phyloP scores from a whole-genome alignment of 257 asterid genomes.

The Solanum arcanum region DNA sequence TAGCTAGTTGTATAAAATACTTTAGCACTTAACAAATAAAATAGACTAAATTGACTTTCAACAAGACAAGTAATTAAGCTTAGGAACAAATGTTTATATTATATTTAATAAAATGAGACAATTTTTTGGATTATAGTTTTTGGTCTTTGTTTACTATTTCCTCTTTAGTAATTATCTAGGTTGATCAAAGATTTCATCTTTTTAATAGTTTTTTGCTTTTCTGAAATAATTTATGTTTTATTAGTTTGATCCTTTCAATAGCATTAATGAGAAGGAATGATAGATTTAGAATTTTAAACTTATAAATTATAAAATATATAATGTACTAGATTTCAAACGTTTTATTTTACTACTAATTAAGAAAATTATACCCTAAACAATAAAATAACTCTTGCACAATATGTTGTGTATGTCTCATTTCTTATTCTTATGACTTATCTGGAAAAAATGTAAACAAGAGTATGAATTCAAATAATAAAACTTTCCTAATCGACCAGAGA shows the following conservation, averaged over 20 bases:
- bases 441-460: background rate
- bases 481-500: background rate
- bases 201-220: background rate
- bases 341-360: background rate
- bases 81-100: background rate
- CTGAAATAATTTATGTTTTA: background rate
- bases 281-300: background rate
- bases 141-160: background rate
- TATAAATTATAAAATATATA: background rate
- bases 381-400: background rate
- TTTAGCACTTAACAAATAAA: background rate
- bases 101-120: background rate
- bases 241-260: too few relatives aligned
- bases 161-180: background rate
- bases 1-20: too few relatives aligned
- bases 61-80: background rate
- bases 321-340: background rate
- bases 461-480: background rate
- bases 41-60: background rate
- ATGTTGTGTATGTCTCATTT: background rate
- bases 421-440: background rate
- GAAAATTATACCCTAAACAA: background rate
- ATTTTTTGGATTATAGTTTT: background rate
- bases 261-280: background rate
- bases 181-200: background rate